Evolutionary conservation across 768 basidiomycete genomes (phyloP), one percentile per base, ranked within the genome.

Genomic region (Lactarius pseudohatsudake): DNA sequence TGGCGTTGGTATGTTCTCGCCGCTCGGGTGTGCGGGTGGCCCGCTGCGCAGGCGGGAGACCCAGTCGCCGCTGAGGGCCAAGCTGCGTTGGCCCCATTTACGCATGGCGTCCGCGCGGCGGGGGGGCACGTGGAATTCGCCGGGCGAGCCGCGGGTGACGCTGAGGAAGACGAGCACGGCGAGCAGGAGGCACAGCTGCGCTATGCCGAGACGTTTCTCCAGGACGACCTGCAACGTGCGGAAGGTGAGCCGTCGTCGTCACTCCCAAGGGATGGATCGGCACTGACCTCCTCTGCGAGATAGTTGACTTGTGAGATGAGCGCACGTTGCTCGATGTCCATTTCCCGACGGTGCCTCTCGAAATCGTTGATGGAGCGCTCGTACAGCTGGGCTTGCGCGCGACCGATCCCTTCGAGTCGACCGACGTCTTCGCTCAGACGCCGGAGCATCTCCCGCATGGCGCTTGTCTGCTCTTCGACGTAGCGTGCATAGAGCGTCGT

Each of bases 141-240:
- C 73, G n/a, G 72, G 73, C 1, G 86, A 90, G 8, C 92, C 92
- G 6, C 94, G 85, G 4, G 94, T 95, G 60, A 96, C 81, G 20
- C 89, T 86, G 77, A 96, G 90, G 75, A 97, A 94, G 15, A 94
- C 80, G 22, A 96, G 83, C 11, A 97, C 89, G 0, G 89, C 85
- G 3, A 97, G 81, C 6, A 96, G 81, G 7, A 96, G 81, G 73
- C 90, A 87, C 0, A 98, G 82, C 72, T 98, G 96, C 0, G 90
- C 91, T 26, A 97, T 86, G 2, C 94, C 89, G 0, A 97, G 84
- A 2, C 94, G 88, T 72, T 96, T 95, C 76, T 97, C 96, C 59
- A 95, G 82, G 0, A 88, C 79, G 38, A 97, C 86, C 92, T 96
- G 63, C 5, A 41, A 4, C 26, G 41, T 30, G 34, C 13, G 61